Evolutionary conservation across 176 grass and related monocot genomes (phyloP).

Genomic region (Oryza coarctata): DNA sequence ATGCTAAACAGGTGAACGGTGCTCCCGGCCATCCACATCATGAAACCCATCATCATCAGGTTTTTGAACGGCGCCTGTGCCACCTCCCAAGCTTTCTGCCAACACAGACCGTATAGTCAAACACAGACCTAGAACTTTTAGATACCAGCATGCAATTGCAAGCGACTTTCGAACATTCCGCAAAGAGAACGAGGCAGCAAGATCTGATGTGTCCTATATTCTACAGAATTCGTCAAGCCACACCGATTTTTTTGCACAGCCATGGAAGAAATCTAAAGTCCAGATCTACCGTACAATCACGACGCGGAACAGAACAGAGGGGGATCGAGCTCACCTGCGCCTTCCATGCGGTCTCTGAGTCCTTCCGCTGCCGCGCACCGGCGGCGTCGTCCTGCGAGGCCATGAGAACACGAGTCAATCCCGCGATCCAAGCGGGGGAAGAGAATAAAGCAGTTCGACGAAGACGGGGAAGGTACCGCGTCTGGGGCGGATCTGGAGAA

Average conservation of each 20-base stretch:
- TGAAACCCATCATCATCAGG: conserved; percentile 99
- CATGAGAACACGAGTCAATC: neutral
- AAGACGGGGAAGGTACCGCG: conserved; percentile 40
- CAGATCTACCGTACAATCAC: conserved; percentile 15
- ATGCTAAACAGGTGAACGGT: conserved; percentile 98
- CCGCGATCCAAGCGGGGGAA: neutral
- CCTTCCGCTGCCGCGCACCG: conserved; percentile 83
- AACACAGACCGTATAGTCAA: conserved; percentile 4
- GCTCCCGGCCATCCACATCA: conserved; percentile 99
- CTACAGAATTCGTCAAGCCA: neutral
- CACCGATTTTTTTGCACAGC: neutral
- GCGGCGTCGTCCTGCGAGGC: conserved; percentile 63
- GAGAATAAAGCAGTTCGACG: neutral
- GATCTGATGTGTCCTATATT: conserved; percentile 4
- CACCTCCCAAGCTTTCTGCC: conserved; percentile 98
- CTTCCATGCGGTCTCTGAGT: conserved; percentile 84
- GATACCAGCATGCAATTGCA: neutral
- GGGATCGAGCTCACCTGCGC: conserved; percentile 54
- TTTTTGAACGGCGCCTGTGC: conserved; percentile 95
- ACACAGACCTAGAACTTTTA: conserved; percentile 18
- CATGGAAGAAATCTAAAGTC: neutral
- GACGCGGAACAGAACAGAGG: neutral
- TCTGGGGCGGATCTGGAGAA: conserved; percentile 74
- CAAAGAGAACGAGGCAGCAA: neutral
- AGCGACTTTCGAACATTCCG: conserved; percentile 1